Evolutionary conservation across 2,329 filamentous ascomycete genomes (phyloP), one percentile per base, ranked within the genome.

Genomic region (Epichloe aotearoae): DNA sequence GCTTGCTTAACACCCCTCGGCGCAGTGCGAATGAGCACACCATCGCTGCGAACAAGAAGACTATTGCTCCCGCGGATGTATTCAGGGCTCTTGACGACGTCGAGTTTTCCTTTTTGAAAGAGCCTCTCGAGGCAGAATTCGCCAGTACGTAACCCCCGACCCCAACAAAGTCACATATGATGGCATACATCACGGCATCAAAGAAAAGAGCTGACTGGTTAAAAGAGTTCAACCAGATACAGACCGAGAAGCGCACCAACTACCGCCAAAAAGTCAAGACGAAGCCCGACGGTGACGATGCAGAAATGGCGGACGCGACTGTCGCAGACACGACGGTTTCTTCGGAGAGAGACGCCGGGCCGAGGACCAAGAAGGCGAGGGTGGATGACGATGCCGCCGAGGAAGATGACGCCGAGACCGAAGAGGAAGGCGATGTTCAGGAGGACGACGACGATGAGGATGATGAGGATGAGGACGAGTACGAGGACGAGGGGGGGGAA

Each of bases 51-150:
- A 78, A 77, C 63, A 86, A 88, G 64, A 90, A 90, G 70, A 91
- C 86, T 0, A 84, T 93, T 58, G 76, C 80, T 59, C 84, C 86
- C 0, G 74, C 76, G 40, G 86, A 91, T 62, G 84, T 93, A 40
- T 82, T 90, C 61, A 80, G 82, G 47, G 86, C 86, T 0, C 74
- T 93, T 45, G 80, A 85, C n/a, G 83, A 87, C 38, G 77, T 83
- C 45, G 87, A 91, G 64, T 87, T 87, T 46, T 74, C 74, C n/a
- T 89, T 90, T 90, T 71, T 88, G 51, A 77, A 79, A 14, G 72
- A 72, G 51, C 73, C 80, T 36, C 70, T 91, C 34, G 83, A 91
- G 65, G 83, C 80, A 5, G 87, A 91, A 66, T 83, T 89, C 62
- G 77, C 79, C 41, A 88, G 84, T 88, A 64, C 46, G 81, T 72